Evolutionary conservation across 306 rosid genomes (phyloP).

Genomic region (Vigna angularis): DNA sequence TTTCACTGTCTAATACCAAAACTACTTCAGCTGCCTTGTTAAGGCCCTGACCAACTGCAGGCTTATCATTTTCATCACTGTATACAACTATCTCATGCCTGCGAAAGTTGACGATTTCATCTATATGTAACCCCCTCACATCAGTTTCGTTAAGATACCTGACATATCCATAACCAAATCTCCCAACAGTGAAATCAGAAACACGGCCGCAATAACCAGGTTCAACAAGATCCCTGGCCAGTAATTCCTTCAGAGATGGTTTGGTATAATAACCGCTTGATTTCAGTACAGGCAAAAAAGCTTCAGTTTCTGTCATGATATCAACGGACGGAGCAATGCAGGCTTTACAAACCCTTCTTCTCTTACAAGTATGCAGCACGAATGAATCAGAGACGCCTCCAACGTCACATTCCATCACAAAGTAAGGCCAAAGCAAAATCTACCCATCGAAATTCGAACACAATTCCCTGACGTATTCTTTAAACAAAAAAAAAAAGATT

Average conservation of each 20-base stretch:
- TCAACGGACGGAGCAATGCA: slow-evolving; percentile 31
- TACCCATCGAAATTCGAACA: slow-evolving; percentile 30
- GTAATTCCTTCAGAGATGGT: slow-evolving; percentile 73
- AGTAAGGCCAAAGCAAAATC: slow-evolving; percentile 37
- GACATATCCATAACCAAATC: slow-evolving; percentile 77
- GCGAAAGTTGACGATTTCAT: slow-evolving; percentile 64
- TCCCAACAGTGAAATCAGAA: slow-evolving; percentile 77
- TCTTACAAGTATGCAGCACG: slow-evolving; percentile 49
- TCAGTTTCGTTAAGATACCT: slow-evolving; percentile 76
- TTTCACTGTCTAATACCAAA: slow-evolving; percentile 58
- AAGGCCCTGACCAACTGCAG: slow-evolving; percentile 79
- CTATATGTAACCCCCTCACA: slow-evolving; percentile 65
- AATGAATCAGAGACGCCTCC: slow-evolving; percentile 47
- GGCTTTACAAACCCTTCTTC: slow-evolving; percentile 55
- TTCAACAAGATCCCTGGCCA: slow-evolving; percentile 53
- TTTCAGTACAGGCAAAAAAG: slow-evolving; percentile 58
- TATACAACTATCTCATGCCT: slow-evolving; percentile 84
- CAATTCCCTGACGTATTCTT: slow-evolving; percentile 12
- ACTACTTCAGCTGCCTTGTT: slow-evolving; percentile 96
- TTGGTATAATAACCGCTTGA: slow-evolving; percentile 62
- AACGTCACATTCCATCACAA: slow-evolving; percentile 51
- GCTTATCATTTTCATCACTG: slow-evolving; percentile 72
- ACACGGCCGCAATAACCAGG: slow-evolving; percentile 78
- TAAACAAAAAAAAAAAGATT: slow-evolving; percentile 19
- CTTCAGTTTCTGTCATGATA: slow-evolving; percentile 49